Evolutionary conservation across 306 rosid species (phyloP).

Genomic region (Clitoria ternatea): DNA sequence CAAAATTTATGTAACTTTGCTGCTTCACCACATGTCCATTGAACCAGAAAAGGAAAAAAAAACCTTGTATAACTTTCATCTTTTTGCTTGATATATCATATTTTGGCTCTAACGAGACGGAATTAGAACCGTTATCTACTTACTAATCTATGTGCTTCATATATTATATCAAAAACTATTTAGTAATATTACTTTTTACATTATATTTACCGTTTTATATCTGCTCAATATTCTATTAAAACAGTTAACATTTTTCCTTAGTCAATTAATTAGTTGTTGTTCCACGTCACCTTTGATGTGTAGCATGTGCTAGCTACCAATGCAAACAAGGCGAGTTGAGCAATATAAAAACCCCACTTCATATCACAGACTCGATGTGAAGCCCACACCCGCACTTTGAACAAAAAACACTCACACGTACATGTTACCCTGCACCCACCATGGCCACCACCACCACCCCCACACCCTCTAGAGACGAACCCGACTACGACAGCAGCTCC

Average conservation of each 20-base stretch:
- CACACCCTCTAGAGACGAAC: conserved; percentile 43
- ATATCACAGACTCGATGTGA: conserved; percentile 11
- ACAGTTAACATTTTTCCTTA: neutral
- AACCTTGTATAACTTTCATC: too few relatives aligned
- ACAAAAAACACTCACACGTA: conserved; percentile 5
- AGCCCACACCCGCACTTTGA: conserved; percentile 27
- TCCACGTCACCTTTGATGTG: conserved; percentile 19
- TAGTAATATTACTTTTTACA: too few relatives aligned
- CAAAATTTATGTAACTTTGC: too few relatives aligned
- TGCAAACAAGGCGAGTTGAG: conserved; percentile 1
- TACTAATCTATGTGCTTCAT: too few relatives aligned
- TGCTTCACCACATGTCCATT: too few relatives aligned
- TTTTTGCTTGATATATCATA: too few relatives aligned
- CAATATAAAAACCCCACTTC: neutral
- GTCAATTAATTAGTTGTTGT: neutral
- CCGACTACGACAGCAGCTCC: conserved; percentile 76
- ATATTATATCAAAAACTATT: too few relatives aligned
- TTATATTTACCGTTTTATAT: too few relatives aligned
- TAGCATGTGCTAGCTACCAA: conserved; percentile 30
- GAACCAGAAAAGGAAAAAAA: too few relatives aligned
- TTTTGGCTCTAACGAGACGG: too few relatives aligned
- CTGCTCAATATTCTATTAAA: too few relatives aligned
- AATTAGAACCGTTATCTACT: too few relatives aligned
- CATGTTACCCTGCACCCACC: conserved; percentile 33
- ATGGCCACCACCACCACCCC: conserved; percentile 46